Evolutionary conservation across 805 yeast species (phyloP).

Genomic region (Debaryomyces hansenii): DNA sequence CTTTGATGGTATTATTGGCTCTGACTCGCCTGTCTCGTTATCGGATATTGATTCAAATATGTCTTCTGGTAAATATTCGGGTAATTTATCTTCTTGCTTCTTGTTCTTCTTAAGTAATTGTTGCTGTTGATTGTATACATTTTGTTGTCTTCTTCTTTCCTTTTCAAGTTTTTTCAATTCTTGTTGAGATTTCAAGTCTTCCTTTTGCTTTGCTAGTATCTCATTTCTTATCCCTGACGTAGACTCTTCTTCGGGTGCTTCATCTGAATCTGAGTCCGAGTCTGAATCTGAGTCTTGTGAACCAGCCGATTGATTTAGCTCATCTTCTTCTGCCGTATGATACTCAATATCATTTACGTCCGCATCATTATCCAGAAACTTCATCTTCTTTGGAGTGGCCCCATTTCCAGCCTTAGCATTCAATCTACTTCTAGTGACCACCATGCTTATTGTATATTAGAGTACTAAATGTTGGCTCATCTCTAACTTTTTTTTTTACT

Average conservation of each 20-base stretch:
- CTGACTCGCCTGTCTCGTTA: constrained; percentile 6
- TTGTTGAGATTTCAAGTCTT: constrained; percentile 19
- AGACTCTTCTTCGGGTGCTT: constrained; percentile 48
- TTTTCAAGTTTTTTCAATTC: constrained; percentile 26
- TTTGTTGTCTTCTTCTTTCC: constrained; percentile 37
- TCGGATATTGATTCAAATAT: constrained; percentile 24
- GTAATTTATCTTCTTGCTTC: constrained; percentile 26
- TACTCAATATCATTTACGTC: constrained; percentile 13
- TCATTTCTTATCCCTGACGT: constrained; percentile 26
- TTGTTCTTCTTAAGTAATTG: constrained; percentile 28
- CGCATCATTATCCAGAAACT: constrained; percentile 30
- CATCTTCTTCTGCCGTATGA: constrained; percentile 19
- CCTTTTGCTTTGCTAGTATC: constrained; percentile 24
- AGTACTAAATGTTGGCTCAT: not conserved
- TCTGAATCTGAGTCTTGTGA: constrained; percentile 7
- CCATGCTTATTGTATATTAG: constrained; percentile 18
- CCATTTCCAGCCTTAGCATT: constrained; percentile 4
- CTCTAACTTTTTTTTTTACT: not conserved
- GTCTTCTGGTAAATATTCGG: constrained; percentile 45
- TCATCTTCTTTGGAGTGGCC: constrained; percentile 26
- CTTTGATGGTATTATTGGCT: constrained; percentile 8
- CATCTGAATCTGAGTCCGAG: constrained; percentile 20
- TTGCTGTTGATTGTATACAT: constrained; percentile 33
- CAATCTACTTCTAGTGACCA: constrained; percentile 27
- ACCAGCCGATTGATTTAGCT: constrained; percentile 11